Base-by-base conservation (phyloP, 225 moss, liverwort and hornwort genomes). In the Polytrichum commune region DNA sequence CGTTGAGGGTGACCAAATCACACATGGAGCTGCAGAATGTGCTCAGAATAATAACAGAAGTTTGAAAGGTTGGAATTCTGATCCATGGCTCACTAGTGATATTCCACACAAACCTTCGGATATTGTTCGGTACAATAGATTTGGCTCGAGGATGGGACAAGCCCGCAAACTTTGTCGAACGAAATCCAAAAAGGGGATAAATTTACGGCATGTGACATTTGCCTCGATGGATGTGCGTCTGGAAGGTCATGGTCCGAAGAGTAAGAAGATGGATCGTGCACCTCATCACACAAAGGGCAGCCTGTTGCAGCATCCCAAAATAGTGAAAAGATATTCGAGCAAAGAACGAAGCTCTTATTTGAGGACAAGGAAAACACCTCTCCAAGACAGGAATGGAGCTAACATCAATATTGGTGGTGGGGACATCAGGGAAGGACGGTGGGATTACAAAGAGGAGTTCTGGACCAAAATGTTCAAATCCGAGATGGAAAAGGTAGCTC, bases 181-280 rank as follows among this genome's bases (percentile, higher is more conserved):
- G 74, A 74, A 61, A 61, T 7, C 63, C 54, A 58, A 22, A 29
- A 32, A 73, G 64, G 69, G 72, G 33, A 66, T 74, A 65, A 80
- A 75, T 71, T 35, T 82, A 32, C 85, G 78, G 4, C 85, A 80
- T 74, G 82, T 85, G 62, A 82, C 80, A 63, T 88, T 88, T 76
- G 84, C 82, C 18, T 79, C 77, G 53, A 82, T 82, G 88, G 66
- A 78, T 63, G 69, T 72, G 33, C 87, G 66, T 13, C 73, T 74
- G 30, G 66, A 57, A 18, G 66, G 68, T 65, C 22, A 27, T 19
- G 53, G 54, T 55, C 60, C 63, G 73, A 76, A 66, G 29, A 69
- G n/a, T 54, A 33, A 26, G 26, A 77, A 73, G 27, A 46, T 46
- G 16, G 46, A 46, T 16, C 13, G 4, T 46, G 46, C 46, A 46